Evolutionary conservation across 2,329 filamentous ascomycete genomes (phyloP), one percentile per base, ranked within the genome.

Genomic region (Berkeleyomyces rouxiae): DNA sequence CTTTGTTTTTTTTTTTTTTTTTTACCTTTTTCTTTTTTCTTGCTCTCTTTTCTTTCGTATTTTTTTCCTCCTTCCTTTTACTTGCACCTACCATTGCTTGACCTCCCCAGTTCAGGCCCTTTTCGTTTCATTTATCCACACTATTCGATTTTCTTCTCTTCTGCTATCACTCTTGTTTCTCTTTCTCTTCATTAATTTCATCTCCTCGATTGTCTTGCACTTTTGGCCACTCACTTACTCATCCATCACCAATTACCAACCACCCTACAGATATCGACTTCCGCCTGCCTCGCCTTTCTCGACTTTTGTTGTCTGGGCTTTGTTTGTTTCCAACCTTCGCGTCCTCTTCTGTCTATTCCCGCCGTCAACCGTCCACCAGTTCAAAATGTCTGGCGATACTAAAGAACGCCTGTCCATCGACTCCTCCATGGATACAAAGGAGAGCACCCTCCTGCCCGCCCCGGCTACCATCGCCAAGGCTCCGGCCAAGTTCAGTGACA

Each of bases 401-500:
- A 96, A 96, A 77, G 85, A 81, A 69, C 86, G 91, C 72, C 79
- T 84, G 70, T 96, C 90, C 57, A 87, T 87, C 74, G 91, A 96
- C 74, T 78, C 23, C 23, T 23, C 81, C 69, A 77, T 82, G 63
- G 82, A 86, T 73, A 69, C 74, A 61, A 80, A 84, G 53, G 63
- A 61, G 16, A 55, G 59, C 7, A 49, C 53, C 36, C 36, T 62
- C 5, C 53, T 64, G 44, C 70, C 82, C 79, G 79, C 90, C 64
- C 79, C 96, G 71, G 91, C 91, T 39, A 90, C 86, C 9, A 82
- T 88, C 73, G 31, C 9, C 36, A 95, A 92, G 73, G 87, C 86
- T 33, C 81, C 83, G 33, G 76, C 79, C 62, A 84, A 91, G 73
- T 92, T 84, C 63, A 84, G 86, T 74, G 70, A 82, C 46, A 71